A percentile compares a stretch with the other conserved stretches of the same genome.
These are phyloP conservation scores for Hapsidospora chrysogenum DNA, from an alignment of 495 filamentous ascomycete genomes.

Conservation along the genomic window DNA sequence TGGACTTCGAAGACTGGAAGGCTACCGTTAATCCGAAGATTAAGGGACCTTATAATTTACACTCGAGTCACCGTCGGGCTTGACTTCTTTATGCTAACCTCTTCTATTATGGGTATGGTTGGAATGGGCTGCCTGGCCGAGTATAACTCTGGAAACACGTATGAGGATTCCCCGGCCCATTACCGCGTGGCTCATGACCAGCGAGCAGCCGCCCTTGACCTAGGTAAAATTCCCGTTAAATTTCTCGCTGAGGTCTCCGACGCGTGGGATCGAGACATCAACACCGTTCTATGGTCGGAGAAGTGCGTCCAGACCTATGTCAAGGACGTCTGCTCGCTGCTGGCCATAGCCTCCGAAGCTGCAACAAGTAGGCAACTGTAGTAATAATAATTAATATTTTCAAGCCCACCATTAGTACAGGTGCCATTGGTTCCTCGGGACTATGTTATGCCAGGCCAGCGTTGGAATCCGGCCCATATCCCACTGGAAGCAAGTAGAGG, in stretches of 20 bases:
- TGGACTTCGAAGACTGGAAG: neutral
- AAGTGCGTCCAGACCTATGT: neutral
- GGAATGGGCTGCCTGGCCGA: neutral
- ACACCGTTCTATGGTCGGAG: neutral
- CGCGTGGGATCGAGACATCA: neutral
- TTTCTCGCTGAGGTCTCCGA: neutral
- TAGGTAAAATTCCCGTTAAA: neutral
- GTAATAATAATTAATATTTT: neutral
- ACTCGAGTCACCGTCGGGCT: neutral
- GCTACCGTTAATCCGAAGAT: neutral
- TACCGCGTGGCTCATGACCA: neutral
- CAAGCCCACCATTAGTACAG: no score
- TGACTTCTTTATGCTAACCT: neutral
- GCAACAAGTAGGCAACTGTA: neutral
- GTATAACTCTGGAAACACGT: neutral
- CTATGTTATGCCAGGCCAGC: neutral
- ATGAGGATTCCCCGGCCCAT: neutral
- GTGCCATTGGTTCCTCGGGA: no score
- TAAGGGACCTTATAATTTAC: neutral
- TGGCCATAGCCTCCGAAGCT: neutral
- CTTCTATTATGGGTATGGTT: neutral
- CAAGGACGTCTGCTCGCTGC: neutral
- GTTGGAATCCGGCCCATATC: neutral
- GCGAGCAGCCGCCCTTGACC: neutral
- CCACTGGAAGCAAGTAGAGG: neutral